Base-by-base conservation (phyloP, 768 basidiomycete species). In the Macrolepiota fuliginosa region DNA sequence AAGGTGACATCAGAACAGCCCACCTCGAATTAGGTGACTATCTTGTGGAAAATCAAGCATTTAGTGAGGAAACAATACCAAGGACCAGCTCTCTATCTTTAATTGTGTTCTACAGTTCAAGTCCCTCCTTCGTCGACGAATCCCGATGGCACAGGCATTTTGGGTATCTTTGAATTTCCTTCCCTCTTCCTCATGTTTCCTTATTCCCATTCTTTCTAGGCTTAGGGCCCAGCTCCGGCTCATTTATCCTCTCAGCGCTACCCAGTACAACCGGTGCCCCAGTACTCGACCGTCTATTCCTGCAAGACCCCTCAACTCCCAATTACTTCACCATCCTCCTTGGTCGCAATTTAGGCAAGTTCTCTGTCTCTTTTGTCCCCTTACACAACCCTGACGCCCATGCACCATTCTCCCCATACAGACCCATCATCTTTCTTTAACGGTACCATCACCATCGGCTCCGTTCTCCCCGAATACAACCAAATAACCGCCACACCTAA, bases 251-350 rank as follows among this genome's bases (percentile, higher is more conserved):
- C 57, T 49, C 67, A 49, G 64, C 71, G 27, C 67, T 80, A 13
- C 64, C 72, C 6, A 65, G 72, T 25, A 47, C 74, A 12, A 67
- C 72, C 0, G 88, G 84, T 3, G 80, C 83, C 62, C 74, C 86
- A 0, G 77, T 86, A 37, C 76, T 90, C 9, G 85, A 89, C 72
- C 79, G 84, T 47, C 85, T 90, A 63, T 91, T 92, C 70, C 69
- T 72, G 6, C 81, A 85, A 64, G 79, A 90, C 67, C 72, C 73
- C 9, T 74, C 82, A n/a, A 74, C 83, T 1, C 81, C 86, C 0
- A 88, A 89, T 68, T 83, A 74, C 63, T 76, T 92, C 58, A 82
- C 88, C 0, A 74, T 92, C 62, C 79, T 88, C 35, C 80, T 92
- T 29, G 83, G 84, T 29, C 83, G 91, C 24, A 74, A 79, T 11